Percentiles rank a stretch among this genome's conserved stretches.
Evolutionary conservation across 805 yeast species (phyloP).

Genomic region (Torulaspora microellipsoides): DNA sequence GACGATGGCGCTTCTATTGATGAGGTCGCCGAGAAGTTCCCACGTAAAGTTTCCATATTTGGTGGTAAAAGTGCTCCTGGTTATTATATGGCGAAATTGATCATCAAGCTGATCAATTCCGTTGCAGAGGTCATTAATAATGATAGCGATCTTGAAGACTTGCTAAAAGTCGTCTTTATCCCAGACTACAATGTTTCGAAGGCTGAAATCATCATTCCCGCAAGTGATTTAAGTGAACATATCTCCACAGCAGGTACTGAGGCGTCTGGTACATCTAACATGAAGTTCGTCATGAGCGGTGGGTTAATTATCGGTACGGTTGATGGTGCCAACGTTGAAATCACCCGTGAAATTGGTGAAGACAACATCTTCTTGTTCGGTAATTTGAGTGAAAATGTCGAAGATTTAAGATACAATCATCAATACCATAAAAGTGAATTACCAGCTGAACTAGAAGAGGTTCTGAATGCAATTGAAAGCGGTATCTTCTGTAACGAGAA

Average conservation of each 20-base stretch:
- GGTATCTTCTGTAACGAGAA: constrained; percentile 69
- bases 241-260: constrained; percentile 97
- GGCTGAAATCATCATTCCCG: constrained; percentile 88
- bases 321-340: constrained; percentile 95
- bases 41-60: constrained; percentile 73
- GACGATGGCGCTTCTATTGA: constrained; percentile 45
- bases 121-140: constrained; percentile 77
- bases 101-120: constrained; percentile 77
- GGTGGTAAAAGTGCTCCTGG: constrained; percentile 99
- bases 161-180: constrained; percentile 79
- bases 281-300: constrained; percentile 93
- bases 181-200: constrained; percentile 93
- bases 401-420: constrained; percentile 75
- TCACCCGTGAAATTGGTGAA: constrained; percentile 89
- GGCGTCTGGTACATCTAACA: constrained; percentile 93
- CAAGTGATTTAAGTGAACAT: constrained; percentile 86
- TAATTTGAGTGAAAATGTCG: constrained; percentile 84
- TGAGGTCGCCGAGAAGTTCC: constrained; percentile 55
- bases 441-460: constrained; percentile 56
- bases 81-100: constrained; percentile 88
- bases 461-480: constrained; percentile 59
- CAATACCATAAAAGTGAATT: constrained; percentile 49
- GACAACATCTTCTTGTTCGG: constrained; percentile 91
- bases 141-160: constrained; percentile 68
- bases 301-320: constrained; percentile 93